Conservation (phyloP, 1,139 yeast species). For the Geotrichum klebahnii region DNA sequence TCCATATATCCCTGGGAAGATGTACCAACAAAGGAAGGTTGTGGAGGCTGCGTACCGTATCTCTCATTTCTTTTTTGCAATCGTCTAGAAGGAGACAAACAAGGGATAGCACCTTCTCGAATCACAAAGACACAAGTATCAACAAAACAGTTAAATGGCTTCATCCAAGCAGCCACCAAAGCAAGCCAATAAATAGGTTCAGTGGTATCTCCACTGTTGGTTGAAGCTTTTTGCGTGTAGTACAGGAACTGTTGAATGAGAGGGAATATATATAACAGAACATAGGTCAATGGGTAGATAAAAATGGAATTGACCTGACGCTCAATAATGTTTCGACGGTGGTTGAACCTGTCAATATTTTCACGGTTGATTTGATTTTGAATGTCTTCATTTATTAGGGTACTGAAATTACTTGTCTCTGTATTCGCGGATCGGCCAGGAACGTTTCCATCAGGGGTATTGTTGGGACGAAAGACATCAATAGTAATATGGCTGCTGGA, state of each 20-base stretch:
- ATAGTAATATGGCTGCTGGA: not conserved
- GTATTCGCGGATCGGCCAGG: not conserved
- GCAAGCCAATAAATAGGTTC: constrained; percentile 57
- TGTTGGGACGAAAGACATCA: not conserved
- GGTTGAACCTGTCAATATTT: constrained; percentile 55
- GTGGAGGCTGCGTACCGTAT: not conserved
- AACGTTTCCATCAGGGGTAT: not conserved
- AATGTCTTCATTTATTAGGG: constrained; percentile 7
- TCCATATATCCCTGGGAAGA: not conserved
- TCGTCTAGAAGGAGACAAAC: not conserved
- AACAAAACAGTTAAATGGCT: constrained; percentile 74
- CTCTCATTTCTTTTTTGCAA: not conserved
- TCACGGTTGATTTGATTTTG: constrained; percentile 35
- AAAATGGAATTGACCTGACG: constrained; percentile 77
- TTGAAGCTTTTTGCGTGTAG: constrained; percentile 33
- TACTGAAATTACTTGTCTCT: constrained; percentile 2
- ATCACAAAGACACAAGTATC: constrained; percentile 71
- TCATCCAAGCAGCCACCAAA: constrained; percentile 66
- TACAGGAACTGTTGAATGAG: constrained; percentile 66
- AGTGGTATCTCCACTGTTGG: constrained; percentile 30
- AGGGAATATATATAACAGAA: constrained; percentile 80
- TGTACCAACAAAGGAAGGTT: not conserved
- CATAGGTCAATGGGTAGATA: constrained; percentile 77
- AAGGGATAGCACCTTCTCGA: constrained; percentile 47
- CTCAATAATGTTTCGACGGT: constrained; percentile 61